Percentiles rank a stretch among this genome's conserved stretches.
Evolutionary conservation across 345 rosid genomes (phyloP).

Genomic region (Melastoma malabathricum): DNA sequence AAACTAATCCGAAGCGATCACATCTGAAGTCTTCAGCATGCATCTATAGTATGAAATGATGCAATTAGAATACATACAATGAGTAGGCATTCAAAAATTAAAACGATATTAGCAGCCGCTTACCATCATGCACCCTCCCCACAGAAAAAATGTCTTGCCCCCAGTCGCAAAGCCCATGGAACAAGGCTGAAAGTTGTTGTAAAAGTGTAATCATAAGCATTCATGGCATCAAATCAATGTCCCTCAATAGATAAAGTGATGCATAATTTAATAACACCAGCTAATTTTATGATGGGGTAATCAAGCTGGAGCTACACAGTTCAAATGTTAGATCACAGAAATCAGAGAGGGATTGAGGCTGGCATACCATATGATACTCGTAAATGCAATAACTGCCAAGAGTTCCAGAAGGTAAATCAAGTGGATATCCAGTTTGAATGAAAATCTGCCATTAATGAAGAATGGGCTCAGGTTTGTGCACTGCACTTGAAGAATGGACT

Average conservation of each 20-base stretch:
- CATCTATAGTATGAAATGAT: conserved; percentile 49
- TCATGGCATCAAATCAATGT: too few species aligned
- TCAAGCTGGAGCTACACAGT: too few species aligned
- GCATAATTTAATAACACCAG: too few species aligned
- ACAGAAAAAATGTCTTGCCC: conserved; percentile 86
- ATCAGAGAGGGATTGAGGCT: background rate
- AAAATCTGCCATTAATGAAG: conserved; percentile 56
- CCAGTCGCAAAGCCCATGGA: conserved; percentile 99
- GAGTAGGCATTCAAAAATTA: conserved; percentile 3
- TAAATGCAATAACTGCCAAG: conserved; percentile 97
- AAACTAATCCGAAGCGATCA: conserved; percentile 77
- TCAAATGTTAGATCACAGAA: too few species aligned
- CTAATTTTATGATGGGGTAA: too few species aligned
- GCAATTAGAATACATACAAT: conserved; percentile 12
- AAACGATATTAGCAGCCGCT: conserved; percentile 14
- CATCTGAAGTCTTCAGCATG: conserved; percentile 98
- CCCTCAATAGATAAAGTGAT: too few species aligned
- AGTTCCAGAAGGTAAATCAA: conserved; percentile 96
- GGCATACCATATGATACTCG: conserved; percentile 93
- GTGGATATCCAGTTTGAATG: conserved; percentile 99
- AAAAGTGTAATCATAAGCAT: too few species aligned
- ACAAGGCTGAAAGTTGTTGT: conserved; percentile 56
- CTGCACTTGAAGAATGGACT: too few species aligned
- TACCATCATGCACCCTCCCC: conserved; percentile 99
- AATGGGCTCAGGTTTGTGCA: too few species aligned